These are phyloP conservation scores for Arthrinium phaeospermum DNA, from an alignment of 2,329 filamentous ascomycete genomes.

Conservation along the genomic window DNA sequence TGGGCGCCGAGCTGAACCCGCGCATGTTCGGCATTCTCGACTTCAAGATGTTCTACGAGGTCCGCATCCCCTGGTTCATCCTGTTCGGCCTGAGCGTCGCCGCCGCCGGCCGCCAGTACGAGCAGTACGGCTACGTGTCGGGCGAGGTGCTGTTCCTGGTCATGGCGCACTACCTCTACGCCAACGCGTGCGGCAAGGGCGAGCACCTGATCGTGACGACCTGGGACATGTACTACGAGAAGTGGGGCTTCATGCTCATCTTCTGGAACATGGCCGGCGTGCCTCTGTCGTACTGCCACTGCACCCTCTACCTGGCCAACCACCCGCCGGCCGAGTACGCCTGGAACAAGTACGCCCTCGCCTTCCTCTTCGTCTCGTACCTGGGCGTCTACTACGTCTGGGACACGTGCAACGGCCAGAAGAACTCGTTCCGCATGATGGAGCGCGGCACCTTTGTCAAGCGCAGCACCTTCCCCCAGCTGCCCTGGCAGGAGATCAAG, in stretches of 20 bases:
- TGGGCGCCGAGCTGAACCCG: slow-evolving; percentile 89
- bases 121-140: slow-evolving; percentile 83
- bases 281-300: slow-evolving; percentile 91
- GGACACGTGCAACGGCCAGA: slow-evolving; percentile 92
- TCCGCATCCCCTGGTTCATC: slow-evolving; percentile 91
- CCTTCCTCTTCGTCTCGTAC: slow-evolving; percentile 71
- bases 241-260: slow-evolving; percentile 97
- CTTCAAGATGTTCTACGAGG: slow-evolving; percentile 97
- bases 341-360: slow-evolving; percentile 74
- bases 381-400: slow-evolving; percentile 88
- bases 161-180: slow-evolving; percentile 90
- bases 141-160: slow-evolving; percentile 84
- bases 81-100: slow-evolving; percentile 79
- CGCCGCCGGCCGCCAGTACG: slow-evolving; percentile 81
- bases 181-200: slow-evolving; percentile 89
- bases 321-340: slow-evolving; percentile 78
- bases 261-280: slow-evolving; percentile 97
- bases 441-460: slow-evolving; percentile 74
- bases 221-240: slow-evolving; percentile 98
- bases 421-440: slow-evolving; percentile 86
- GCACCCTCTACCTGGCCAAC: slow-evolving; percentile 86
- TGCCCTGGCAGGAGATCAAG: slow-evolving; percentile 84
- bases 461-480: slow-evolving; percentile 84
- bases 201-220: slow-evolving; percentile 90
- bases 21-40: slow-evolving; percentile 86